Base-by-base conservation (phyloP, 2,329 filamentous ascomycete genomes). In the Aureobasidium sp. region DNA sequence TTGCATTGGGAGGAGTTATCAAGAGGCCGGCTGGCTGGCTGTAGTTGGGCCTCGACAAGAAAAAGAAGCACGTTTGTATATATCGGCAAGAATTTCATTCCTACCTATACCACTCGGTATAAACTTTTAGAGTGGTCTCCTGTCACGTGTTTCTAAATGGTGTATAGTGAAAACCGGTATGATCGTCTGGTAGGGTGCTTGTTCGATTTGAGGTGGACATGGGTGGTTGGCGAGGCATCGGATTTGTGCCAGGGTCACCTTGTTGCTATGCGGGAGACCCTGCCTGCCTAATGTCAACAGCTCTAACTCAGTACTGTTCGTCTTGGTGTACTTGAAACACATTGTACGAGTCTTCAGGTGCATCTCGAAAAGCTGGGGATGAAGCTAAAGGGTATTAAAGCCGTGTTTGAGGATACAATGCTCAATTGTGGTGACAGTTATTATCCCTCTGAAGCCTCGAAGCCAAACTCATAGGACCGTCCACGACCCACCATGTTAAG, bases 1-100 rank as follows among this genome's bases (percentile, higher is more conserved):
- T 31, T 55, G 51, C 51, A 55, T 55, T 55, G 51, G 51, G 51
- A 43, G 51, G 51, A 55, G 51, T 55, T 55, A 11, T 21, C 8
- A 25, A 31, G 23, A 27, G 51, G n/a, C n/a, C n/a, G n/a, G n/a
- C n/a, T 21, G 31, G 33, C 47, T 21, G 33, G 25, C 33, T 33
- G n/a, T n/a, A n/a, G 29, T 35, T 15, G 27, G 27, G n/a, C 27
- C 45, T 49, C 27, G 47, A 51, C 19, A 49, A 33, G 29, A 49
- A 23, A 54, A 42, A 40, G n/a, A 40, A 40, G n/a, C 35, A 23
- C 38, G 29, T 21, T 31, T 33, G n/a, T 31, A 40, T 27, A 53
- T 6, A 51, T 40, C 17, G 21, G 7, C 15, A 45, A 45, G 42
- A 45, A 19, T 45, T 27, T 45, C 11, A 45, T 45, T 45, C 2